Evolutionary conservation across 495 filamentous ascomycete genomes (phyloP), one percentile per base, ranked within the genome.

Genomic region (Echria macrotheca): DNA sequence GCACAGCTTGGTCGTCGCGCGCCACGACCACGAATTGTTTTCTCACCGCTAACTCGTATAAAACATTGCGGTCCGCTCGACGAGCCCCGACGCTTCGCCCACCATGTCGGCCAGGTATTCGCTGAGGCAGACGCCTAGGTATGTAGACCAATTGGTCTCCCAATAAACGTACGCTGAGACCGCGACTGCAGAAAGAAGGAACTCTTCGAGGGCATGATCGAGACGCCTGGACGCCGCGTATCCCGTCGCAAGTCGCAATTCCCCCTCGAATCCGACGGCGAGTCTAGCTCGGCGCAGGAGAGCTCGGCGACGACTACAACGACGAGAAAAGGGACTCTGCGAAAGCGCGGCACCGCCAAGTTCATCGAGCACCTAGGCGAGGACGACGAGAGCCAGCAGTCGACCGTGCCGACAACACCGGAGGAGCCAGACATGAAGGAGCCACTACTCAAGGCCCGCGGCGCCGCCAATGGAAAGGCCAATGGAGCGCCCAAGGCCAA

Each of bases 51-150:
- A 0, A 41, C n/a, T 9, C 37, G 32, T 55, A 57, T 58, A 58
- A 56, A 55, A 40, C 42, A 18, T 44, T 42, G 55, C 49, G 14
- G 19, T 43, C 44, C 40, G 23, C 25, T 41, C 45, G 48, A 54
- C 54, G 49, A 51, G 21, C 10, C 14, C 35, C 18, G 25, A 23
- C n/a, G 26, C n/a, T n/a, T 41, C 38, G 29, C 28, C 57, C 53
- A 58, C 26, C n/a, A 64, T 64, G 60, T 58, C 60, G 12, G 17
- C 42, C 9, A 50, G 67, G 49, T 76, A 76, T 38, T 76, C 72
- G 8, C 53, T 76, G 28, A 55, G 76, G 32, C 70, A 74, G 62
- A 79, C 74, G 42, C 76, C 76, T 24, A 74, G 65, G 76, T 78
- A 63, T 57, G 59, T 68, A 22, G 10, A 18, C 14, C 41, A 7